Conservation (phyloP, 2,329 filamentous ascomycete species). For the Aureobasidium zeae region DNA sequence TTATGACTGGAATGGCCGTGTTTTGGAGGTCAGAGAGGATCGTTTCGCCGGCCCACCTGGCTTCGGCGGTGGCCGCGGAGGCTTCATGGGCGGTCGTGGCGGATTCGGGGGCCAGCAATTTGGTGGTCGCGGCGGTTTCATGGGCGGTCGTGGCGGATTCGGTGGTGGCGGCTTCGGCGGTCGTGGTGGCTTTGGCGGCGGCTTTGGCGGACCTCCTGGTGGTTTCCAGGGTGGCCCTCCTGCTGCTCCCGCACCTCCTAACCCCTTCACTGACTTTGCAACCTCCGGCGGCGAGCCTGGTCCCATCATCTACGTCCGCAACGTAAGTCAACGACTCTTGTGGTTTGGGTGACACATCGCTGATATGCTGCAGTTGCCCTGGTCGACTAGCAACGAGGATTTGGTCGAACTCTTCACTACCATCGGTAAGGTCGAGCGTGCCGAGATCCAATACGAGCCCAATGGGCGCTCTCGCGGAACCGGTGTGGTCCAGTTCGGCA, state of each 20-base stretch:
- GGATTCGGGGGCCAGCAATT: conserved; percentile 24
- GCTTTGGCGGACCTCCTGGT: conserved; percentile 25
- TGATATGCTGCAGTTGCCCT: conserved; percentile 61
- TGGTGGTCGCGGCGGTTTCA: conserved; percentile 35
- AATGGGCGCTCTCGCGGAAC: conserved; percentile 91
- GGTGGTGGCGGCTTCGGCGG: conserved; percentile 43
- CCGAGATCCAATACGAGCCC: conserved; percentile 98
- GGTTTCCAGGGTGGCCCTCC: conserved; percentile 42
- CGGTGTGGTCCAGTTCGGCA: conserved; percentile 92
- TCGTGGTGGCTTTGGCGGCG: conserved; percentile 30
- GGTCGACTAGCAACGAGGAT: conserved; percentile 98
- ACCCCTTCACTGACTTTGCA: conserved; percentile 89
- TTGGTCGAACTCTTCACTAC: conserved; percentile 93
- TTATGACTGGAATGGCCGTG: conserved; percentile 94
- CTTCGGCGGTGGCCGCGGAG: conserved; percentile 32
- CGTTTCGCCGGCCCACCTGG: conserved; percentile 63
- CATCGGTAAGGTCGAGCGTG: conserved; percentile 94
- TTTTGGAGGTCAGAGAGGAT: conserved; percentile 91
- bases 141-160: conserved; percentile 48
- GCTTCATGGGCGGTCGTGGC: conserved; percentile 32
- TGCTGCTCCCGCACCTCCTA: conserved; percentile 53
- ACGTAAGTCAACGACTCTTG: no score
- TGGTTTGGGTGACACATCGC: conserved; percentile 21
- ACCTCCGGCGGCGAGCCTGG: conserved; percentile 76
- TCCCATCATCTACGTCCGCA: conserved; percentile 88